These are phyloP conservation scores for Hemerocallis citrina DNA, from an alignment of 106 monocot species.

Conservation along the genomic window DNA sequence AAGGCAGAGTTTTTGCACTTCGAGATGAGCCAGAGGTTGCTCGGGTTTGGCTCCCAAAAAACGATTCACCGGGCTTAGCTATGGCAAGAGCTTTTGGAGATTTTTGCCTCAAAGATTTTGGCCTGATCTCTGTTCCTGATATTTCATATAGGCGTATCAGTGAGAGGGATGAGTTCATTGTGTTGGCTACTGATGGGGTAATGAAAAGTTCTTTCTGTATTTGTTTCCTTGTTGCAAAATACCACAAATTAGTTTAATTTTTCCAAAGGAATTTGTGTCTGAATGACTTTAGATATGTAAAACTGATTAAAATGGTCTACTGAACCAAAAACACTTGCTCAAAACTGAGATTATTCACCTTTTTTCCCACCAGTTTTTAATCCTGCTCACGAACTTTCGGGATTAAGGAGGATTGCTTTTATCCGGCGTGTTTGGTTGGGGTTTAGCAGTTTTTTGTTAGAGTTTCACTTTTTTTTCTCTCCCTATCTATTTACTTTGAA, in stretches of 20 bases:
- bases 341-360: no score
- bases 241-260: neutral
- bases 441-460: no score
- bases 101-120: constrained; percentile 27
- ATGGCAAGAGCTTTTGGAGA: constrained; percentile 46
- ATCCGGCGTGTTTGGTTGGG: no score
- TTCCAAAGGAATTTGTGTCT: no score
- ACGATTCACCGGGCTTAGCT: constrained; percentile 28
- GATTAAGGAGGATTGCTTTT: no score
- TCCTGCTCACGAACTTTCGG: no score
- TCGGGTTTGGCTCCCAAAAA: constrained; percentile 31
- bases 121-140: constrained; percentile 33
- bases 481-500: no score
- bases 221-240: neutral
- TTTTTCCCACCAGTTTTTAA: no score
- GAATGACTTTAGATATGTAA: no score
- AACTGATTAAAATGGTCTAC: no score
- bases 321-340: no score
- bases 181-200: constrained; percentile 39
- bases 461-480: no score
- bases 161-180: constrained; percentile 32
- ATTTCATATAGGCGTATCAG: constrained; percentile 21
- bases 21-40: constrained; percentile 34
- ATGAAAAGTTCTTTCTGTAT: neutral
- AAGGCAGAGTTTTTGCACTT: constrained; percentile 32